These are phyloP conservation scores for Obelidium mucronatum DNA, from an alignment of 192 early-diverging fungal species.

Conservation along the genomic window DNA sequence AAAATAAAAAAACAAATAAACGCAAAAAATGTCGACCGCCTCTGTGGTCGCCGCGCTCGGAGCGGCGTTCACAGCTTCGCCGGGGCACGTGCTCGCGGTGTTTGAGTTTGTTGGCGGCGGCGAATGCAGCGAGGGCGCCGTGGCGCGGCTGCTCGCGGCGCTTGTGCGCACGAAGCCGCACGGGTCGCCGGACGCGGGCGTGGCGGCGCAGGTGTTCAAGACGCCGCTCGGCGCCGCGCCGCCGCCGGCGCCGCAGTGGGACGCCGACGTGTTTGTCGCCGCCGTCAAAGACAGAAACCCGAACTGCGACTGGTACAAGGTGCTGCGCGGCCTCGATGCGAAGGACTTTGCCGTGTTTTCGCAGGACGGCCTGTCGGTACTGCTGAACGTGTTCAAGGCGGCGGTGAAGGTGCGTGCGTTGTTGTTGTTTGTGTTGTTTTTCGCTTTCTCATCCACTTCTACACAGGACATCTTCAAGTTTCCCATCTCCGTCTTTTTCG, in stretches of 20 bases:
- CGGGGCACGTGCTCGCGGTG: background rate
- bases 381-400: conserved; percentile 67
- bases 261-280: conserved; percentile 67
- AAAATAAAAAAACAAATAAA: no score
- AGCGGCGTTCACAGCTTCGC: background rate
- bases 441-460: background rate
- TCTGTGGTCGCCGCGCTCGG: background rate
- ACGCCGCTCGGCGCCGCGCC: conserved; percentile 35
- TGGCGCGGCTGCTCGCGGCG: conserved; percentile 69
- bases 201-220: conserved; percentile 39
- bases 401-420: conserved; percentile 55
- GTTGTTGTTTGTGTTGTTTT: background rate
- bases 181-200: conserved; percentile 43
- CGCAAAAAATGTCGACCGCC: no score
- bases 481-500: conserved; percentile 74
- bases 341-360: conserved; percentile 66
- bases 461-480: conserved; percentile 66
- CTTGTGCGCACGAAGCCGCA: conserved; percentile 59
- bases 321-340: conserved; percentile 70
- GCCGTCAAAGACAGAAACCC: conserved; percentile 62
- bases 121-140: conserved; percentile 34
- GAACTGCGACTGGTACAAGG: conserved; percentile 66
- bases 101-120: background rate
- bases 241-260: conserved; percentile 50
- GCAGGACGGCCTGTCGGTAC: conserved; percentile 63